A percentile compares a stretch with the other conserved stretches of the same genome.
phyloP scores from a whole-genome alignment of 768 basidiomycete genomes.

The Boletus fagicola region DNA sequence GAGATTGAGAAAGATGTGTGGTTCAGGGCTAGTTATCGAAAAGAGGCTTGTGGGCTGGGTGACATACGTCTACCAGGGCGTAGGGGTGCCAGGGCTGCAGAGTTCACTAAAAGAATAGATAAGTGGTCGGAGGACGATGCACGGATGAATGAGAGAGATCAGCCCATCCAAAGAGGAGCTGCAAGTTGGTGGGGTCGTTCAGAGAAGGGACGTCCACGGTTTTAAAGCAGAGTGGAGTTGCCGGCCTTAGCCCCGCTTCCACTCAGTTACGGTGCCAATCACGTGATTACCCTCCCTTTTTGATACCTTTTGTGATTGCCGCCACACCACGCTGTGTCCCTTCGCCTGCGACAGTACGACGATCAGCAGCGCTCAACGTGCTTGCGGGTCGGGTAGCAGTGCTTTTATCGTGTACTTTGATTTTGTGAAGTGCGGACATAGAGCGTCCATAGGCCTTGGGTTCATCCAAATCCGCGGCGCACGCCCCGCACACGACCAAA shows the following conservation, averaged over 20 bases:
- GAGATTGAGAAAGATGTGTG: neutral
- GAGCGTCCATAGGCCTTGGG: conserved; percentile 1
- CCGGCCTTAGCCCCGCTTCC: conserved; percentile 10
- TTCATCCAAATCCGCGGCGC: neutral
- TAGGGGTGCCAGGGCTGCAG: conserved; percentile 21
- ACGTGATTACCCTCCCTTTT: conserved; percentile 10
- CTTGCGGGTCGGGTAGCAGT: neutral
- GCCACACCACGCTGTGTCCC: neutral
- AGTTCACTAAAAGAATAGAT: neutral
- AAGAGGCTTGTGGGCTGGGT: conserved; percentile 2
- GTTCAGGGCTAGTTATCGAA: conserved; percentile 13
- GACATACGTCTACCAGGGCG: conserved; percentile 25
- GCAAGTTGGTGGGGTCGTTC: neutral
- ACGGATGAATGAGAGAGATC: neutral
- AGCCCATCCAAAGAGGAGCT: conserved; percentile 17
- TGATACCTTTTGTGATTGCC: neutral
- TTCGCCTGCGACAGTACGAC: conserved; percentile 5
- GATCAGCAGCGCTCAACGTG: neutral
- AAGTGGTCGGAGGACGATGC: neutral
- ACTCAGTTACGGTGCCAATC: conserved; percentile 1
- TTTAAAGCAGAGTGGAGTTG: conserved; percentile 7
- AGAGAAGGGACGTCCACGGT: neutral
- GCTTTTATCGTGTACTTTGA: neutral
- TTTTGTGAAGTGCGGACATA: conserved; percentile 16
- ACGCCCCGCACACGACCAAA: conserved; percentile 1